Base-by-base conservation (phyloP, 805 yeast genomes). In the Lipomyces spencermartinsiae region DNA sequence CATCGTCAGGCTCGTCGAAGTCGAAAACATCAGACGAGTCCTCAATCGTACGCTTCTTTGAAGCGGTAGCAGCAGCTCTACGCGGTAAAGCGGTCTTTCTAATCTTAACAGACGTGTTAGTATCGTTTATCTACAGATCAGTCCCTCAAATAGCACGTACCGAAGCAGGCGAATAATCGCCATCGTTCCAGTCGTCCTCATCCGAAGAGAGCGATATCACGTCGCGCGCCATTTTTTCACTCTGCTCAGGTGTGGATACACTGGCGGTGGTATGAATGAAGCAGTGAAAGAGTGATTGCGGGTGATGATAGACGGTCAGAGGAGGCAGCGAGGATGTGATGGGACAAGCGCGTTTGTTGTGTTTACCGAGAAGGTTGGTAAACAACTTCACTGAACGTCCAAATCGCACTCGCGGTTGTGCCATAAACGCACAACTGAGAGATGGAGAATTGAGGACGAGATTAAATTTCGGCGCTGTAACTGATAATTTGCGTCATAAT, bases 31-130 rank as follows among this genome's bases (percentile, higher is more conserved):
- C 71, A 10, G 65, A 64, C n/a, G 71, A 68, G 49, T 58, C 67
- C 1, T 68, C 68, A 6, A 65, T 39, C 25, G 65, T 22, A 19
- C 72, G 72, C 56, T 69, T 69, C 8, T 59, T 43, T 29, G 72
- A 63, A 4, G 70, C 68, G 8, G 64, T 71, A 14, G 69, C 65
- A 9, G 68, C 71, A 12, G 69, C 69, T 19, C 70, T 62, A 8
- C 64, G 64, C 16, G 68, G 58, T 8, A 66, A 58, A 9, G 22
- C 19, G 0, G 67, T 53, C 55, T 64, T 63, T 57, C 63, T 68
- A 6, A 60, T 57, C 67, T 66, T 33, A 3, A 43, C 22, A n/a
- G 25, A n/a, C n/a, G 6, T 19, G 3, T 43, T 43, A 43, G n/a
- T 43, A 43, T 16, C 49, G 1, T 9, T 43, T 43, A 16, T 43